phyloP scores from a whole-genome alignment of 1,139 yeast species.

The Nakaseomyces kungkrabaensis region DNA sequence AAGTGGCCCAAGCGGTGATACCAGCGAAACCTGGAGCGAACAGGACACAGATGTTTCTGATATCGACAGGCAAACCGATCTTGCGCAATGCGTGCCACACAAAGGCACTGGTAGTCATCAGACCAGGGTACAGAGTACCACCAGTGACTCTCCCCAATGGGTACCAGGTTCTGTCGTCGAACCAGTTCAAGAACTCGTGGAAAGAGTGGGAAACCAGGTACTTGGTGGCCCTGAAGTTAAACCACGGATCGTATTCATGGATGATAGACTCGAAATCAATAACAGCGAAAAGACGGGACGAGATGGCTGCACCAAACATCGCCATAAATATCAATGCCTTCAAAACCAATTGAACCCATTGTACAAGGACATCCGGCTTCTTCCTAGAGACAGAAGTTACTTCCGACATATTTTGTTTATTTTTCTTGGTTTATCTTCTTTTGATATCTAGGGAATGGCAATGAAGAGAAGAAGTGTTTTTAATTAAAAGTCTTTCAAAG shows the following conservation, averaged over 20 bases:
- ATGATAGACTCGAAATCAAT: conserved; percentile 89
- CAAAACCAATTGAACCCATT: conserved; percentile 33
- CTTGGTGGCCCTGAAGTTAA: conserved; percentile 90
- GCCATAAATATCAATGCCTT: conserved; percentile 57
- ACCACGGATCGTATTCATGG: conserved; percentile 99
- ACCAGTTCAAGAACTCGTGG: conserved; percentile 93
- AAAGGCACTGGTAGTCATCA: conserved; percentile 93
- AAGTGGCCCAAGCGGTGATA: conserved; percentile 86
- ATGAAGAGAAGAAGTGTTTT: too few relatives aligned
- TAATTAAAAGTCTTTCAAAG: too few relatives aligned
- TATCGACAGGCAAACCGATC: conserved; percentile 77
- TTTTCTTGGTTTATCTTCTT: too few relatives aligned
- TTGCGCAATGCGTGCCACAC: conserved; percentile 67
- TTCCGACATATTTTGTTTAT: too few relatives aligned
- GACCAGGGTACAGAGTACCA: conserved; percentile 95
- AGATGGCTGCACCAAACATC: conserved; percentile 82
- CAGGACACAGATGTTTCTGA: conserved; percentile 89
- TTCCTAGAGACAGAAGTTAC: neutral
- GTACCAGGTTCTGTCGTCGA: conserved; percentile 98
- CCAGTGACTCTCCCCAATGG: conserved; percentile 99
- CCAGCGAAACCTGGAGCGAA: conserved; percentile 97
- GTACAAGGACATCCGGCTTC: conserved; percentile 5
- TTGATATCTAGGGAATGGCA: too few relatives aligned
- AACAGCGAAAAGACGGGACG: conserved; percentile 75
- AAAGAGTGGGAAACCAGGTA: conserved; percentile 75